A percentile compares a stretch with the other conserved stretches of the same genome.
phyloP scores from a whole-genome alignment of 768 basidiomycete species.

The Pleurotus djamor region DNA sequence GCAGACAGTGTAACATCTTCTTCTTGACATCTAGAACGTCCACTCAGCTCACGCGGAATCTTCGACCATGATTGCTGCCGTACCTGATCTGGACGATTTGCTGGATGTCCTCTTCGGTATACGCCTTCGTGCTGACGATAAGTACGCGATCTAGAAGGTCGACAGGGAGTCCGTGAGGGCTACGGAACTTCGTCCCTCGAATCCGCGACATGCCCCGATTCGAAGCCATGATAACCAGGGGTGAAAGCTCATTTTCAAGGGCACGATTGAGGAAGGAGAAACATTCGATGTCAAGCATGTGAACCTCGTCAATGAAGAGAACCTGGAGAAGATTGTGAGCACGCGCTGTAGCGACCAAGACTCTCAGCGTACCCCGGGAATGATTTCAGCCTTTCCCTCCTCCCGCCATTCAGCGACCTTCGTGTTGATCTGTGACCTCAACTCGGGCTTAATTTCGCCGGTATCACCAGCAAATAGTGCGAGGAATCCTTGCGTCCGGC shows the following conservation, averaged over 20 bases:
- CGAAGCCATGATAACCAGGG: constrained; percentile 97
- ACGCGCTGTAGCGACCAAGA: not conserved
- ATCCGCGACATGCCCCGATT: constrained; percentile 95
- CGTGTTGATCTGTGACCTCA: constrained; percentile 94
- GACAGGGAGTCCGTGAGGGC: constrained; percentile 92
- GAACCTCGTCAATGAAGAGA: constrained; percentile 98
- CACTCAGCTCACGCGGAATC: not conserved
- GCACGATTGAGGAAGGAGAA: constrained; percentile 99
- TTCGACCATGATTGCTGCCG: not conserved
- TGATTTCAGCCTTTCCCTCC: constrained; percentile 97
- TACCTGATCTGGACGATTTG: constrained; percentile 94
- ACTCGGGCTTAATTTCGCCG: constrained; percentile 97
- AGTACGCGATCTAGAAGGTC: constrained; percentile 94
- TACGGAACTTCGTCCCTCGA: constrained; percentile 91
- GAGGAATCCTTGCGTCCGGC: constrained; percentile 96
- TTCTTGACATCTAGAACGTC: constrained; percentile 71
- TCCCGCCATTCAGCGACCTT: constrained; percentile 98
- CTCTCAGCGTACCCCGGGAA: constrained; percentile 75
- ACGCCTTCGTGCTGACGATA: constrained; percentile 92
- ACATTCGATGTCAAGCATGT: constrained; percentile 99
- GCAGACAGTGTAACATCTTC: constrained; percentile 86
- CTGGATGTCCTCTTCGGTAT: constrained; percentile 77
- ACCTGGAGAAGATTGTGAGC: constrained; percentile 48
- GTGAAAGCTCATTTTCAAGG: constrained; percentile 89
- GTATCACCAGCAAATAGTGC: constrained; percentile 96